Base-by-base conservation (phyloP, 2,329 filamentous ascomycete genomes). In the Penicillium sp. region DNA sequence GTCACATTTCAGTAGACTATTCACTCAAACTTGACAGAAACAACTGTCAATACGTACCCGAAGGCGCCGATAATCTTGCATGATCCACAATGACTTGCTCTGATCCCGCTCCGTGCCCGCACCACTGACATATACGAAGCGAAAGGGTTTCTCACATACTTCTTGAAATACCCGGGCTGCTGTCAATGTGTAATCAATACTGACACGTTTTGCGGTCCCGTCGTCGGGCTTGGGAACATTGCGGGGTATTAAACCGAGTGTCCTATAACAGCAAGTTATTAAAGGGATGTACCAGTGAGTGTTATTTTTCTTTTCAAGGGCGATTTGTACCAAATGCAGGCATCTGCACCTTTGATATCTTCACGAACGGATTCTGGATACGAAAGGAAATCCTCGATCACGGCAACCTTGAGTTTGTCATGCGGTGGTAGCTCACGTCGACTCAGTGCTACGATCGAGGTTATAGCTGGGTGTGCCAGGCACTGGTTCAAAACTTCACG, bases 341-440 rank as follows among this genome's bases (percentile, higher is more conserved):
- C 77, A 52, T 77, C 72, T 3, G 79, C 77, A 47, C 72, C 76
- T 60, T 73, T 69, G 5, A 81, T 67, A 14, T 74, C 68, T 8
- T 70, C 57, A 14, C 80, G 60, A 24, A 81, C 65, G 11, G 78
- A 70, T 1, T 75, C 71, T 1, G 83, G 77, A 62, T 83, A 86
- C 2, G 70, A 65, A 8, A 77, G 73, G 68, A 86, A 87, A 66
- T 87, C 82, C 10, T 80, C 72, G 61, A 83, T 76, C 57, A 82
- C 69, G 43, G 84, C 70, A 10, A 80, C 76, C 26, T 80, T 77
- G 10, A 81, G 68, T 66, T 86, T 85, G 14, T 77, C 67, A 53
- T 80, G 69, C 35, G 73, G 71, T 45, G 76, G 68, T 14, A 82
- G 65, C 19, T 78, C 74, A 24, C 77, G 79, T 11, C 84, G 78